Percentiles rank a stretch among this genome's conserved stretches.
Evolutionary conservation across 2,329 filamentous ascomycete genomes (phyloP).

Genomic region (Clonostachys sp.): DNA sequence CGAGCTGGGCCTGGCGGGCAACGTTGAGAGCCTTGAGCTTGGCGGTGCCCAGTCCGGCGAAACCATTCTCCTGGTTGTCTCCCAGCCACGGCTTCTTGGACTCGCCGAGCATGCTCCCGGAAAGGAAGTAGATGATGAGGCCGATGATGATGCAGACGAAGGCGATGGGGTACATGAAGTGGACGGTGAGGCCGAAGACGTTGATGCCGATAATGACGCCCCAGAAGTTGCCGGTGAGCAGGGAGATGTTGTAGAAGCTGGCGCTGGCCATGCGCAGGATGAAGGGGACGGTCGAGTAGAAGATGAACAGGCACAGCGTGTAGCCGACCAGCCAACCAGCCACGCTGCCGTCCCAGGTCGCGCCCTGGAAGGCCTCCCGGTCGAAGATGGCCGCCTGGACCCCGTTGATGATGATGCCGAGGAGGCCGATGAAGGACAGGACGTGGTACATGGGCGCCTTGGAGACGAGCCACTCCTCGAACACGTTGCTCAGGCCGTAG

Average conservation of each 20-base stretch:
- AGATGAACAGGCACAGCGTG: conserved; percentile 75
- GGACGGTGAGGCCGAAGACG: conserved; percentile 75
- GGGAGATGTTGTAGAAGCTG: conserved; percentile 93
- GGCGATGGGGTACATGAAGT: conserved; percentile 92
- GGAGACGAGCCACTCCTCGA: conserved; percentile 90
- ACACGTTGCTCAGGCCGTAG: conserved; percentile 87
- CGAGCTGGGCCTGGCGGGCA: conserved; percentile 34
- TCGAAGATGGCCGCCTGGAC: conserved; percentile 91
- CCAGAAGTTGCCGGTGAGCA: conserved; percentile 96
- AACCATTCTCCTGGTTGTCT: conserved; percentile 74
- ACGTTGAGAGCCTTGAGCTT: conserved; percentile 67
- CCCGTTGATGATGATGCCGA: conserved; percentile 87
- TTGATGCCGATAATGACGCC: conserved; percentile 86
- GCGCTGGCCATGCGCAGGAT: conserved; percentile 86
- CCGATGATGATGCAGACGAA: conserved; percentile 90
- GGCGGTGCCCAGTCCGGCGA: conserved; percentile 79
- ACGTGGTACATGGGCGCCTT: conserved; percentile 89
- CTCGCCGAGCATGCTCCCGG: conserved; percentile 78
- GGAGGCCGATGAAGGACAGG: conserved; percentile 83
- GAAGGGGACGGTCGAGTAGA: conserved; percentile 84
- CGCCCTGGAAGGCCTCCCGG: conserved; percentile 61
- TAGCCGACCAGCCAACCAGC: conserved; percentile 86
- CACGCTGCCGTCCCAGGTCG: conserved; percentile 62
- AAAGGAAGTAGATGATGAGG: conserved; percentile 81
- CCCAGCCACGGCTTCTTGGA: conserved; percentile 94